phyloP scores from a whole-genome alignment of 2,329 filamentous ascomycete genomes.

The Pyrenophora seminiperda region DNA sequence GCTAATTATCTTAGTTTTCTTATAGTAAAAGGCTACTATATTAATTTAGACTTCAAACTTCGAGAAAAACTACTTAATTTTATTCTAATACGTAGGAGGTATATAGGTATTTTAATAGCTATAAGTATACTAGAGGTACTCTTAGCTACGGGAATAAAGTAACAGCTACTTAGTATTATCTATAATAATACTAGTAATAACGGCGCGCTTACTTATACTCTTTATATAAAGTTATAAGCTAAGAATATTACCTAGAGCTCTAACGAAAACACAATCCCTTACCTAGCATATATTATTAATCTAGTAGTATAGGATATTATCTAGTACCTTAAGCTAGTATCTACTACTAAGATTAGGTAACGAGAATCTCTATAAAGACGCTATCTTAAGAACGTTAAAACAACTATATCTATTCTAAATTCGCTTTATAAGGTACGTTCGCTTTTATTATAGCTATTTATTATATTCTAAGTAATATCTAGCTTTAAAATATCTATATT shows the following conservation, averaged over 20 bases:
- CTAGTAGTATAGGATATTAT: constrained; percentile 6
- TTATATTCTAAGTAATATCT: too few species aligned
- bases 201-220: background rate
- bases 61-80: constrained; percentile 10
- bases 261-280: constrained; percentile 4
- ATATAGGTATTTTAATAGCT: constrained; percentile 3
- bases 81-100: constrained; percentile 1
- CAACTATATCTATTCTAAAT: too few species aligned
- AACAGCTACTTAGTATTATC: background rate
- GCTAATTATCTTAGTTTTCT: constrained; percentile 13
- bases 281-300: constrained; percentile 10
- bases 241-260: background rate
- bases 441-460: too few species aligned
- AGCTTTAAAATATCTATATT: too few species aligned
- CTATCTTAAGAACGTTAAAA: background rate
- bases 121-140: background rate
- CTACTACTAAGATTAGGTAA: background rate
- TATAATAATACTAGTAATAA: constrained; percentile 1
- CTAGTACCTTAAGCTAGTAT: constrained; percentile 1
- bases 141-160: too few species aligned
- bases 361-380: background rate
- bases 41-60: constrained; percentile 4
- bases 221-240: background rate
- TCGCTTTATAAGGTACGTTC: too few species aligned
- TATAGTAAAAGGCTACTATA: constrained; percentile 11